Evolutionary conservation across 495 filamentous ascomycete species (phyloP).

Genomic region (Zalerion maritima): DNA sequence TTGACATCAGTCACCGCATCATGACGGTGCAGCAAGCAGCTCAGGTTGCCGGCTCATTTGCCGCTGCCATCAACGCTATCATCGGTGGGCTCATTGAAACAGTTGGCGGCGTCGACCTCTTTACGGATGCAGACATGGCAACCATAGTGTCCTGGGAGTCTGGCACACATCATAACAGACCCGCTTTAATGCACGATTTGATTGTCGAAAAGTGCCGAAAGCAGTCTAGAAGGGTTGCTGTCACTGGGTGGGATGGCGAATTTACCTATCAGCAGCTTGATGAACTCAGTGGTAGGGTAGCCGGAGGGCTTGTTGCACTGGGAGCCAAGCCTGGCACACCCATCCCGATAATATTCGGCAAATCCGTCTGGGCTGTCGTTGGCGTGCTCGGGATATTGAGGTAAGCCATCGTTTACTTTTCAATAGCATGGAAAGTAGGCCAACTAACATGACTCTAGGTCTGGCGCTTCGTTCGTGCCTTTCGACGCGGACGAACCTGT

Average conservation of each 20-base stretch:
- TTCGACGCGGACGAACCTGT: slow-evolving; percentile 24
- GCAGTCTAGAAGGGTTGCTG: no score
- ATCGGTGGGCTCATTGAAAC: slow-evolving; percentile 18
- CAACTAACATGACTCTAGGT: slow-evolving; percentile 10
- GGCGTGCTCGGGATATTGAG: slow-evolving; percentile 33
- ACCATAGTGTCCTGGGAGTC: slow-evolving; percentile 27
- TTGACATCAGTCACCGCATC: slow-evolving; percentile 29
- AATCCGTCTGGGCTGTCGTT: slow-evolving; percentile 28
- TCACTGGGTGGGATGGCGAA: slow-evolving; percentile 31
- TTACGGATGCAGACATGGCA: slow-evolving; percentile 26
- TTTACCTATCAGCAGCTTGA: slow-evolving; percentile 27
- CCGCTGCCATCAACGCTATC: slow-evolving; percentile 27
- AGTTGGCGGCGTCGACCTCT: slow-evolving; percentile 26
- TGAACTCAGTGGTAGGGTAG: slow-evolving; percentile 20
- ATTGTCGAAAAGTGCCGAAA: no score
- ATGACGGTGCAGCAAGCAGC: slow-evolving; percentile 25
- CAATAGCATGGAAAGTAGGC: neutral
- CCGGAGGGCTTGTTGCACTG: slow-evolving; percentile 24
- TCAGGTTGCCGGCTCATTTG: slow-evolving; percentile 25
- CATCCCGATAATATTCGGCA: slow-evolving; percentile 31
- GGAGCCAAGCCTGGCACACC: slow-evolving; percentile 27
- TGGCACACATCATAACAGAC: no score
- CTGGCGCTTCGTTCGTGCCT: slow-evolving; percentile 29
- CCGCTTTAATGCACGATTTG: no score
- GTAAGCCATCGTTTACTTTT: slow-evolving; percentile 12